Evolutionary conservation across 2,329 filamentous ascomycete species (phyloP).

Genomic region (Alternaria infectoria): DNA sequence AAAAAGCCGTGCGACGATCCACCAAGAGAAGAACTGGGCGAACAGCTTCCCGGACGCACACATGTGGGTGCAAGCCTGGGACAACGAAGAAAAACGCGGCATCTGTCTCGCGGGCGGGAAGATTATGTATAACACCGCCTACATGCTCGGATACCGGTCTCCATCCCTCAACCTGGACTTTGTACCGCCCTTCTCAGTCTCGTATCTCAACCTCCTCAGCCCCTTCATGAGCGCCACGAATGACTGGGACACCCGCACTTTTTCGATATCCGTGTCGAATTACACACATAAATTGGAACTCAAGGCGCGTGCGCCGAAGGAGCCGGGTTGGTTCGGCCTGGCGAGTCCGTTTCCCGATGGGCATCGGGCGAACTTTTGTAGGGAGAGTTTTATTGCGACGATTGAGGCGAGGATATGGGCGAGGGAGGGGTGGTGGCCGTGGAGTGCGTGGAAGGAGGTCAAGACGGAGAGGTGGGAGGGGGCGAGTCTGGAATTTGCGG

Average conservation of each 20-base stretch:
- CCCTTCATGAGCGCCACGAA: slow-evolving; percentile 53
- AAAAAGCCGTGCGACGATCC: slow-evolving; percentile 49
- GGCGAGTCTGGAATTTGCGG: slow-evolving; percentile 58
- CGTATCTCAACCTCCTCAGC: slow-evolving; percentile 35
- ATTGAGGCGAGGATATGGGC: slow-evolving; percentile 53
- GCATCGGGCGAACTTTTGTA: slow-evolving; percentile 52
- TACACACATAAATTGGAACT: slow-evolving; percentile 52
- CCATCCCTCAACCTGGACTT: slow-evolving; percentile 49
- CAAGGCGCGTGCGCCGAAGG: slow-evolving; percentile 49
- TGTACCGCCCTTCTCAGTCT: slow-evolving; percentile 53
- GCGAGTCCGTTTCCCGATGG: slow-evolving; percentile 56
- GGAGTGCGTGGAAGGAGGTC: slow-evolving; percentile 48
- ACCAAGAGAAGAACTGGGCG: slow-evolving; percentile 62
- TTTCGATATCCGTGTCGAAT: slow-evolving; percentile 47
- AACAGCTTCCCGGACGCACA: slow-evolving; percentile 53
- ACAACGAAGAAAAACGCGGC: slow-evolving; percentile 21
- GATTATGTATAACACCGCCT: slow-evolving; percentile 50
- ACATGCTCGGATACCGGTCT: slow-evolving; percentile 55
- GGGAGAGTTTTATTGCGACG: slow-evolving; percentile 55
- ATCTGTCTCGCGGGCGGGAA: slow-evolving; percentile 44
- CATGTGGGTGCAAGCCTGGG: slow-evolving; percentile 45
- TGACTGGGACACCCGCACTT: slow-evolving; percentile 50
- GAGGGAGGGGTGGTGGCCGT: slow-evolving; percentile 44
- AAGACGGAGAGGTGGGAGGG: slow-evolving; percentile 51
- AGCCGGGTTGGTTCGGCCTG: slow-evolving; percentile 54